Evolutionary conservation across 129 eudicot genomes (phyloP), one percentile per base, ranked within the genome.

Genomic region (Pulicaria dysenterica): DNA sequence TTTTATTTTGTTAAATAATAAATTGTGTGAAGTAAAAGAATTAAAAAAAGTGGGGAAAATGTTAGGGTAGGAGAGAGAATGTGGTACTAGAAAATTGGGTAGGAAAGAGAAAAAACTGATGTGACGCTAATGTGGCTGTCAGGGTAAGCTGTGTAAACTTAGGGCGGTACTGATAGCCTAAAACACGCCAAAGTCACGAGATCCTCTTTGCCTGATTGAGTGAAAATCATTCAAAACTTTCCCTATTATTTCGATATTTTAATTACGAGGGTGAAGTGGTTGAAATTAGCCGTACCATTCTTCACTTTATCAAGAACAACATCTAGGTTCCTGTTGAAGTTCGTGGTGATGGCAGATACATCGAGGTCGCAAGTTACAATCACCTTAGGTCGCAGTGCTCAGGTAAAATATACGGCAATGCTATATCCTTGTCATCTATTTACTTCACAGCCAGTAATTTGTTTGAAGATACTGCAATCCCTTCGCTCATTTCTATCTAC

Each of bases 311-410:
- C 6, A 53, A 42, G 72, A 47, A 58, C 64, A 68, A 45, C 41
- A 39, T 55, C 76, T 73, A 84, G 82, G 80, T 17, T 41, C 67
- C 14, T 39, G 0, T 70, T 41, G 0, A 77, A 63, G 70, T 70
- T 69, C 40, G 31, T 37, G 14, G 12, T 61, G 7, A 92, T 92
- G 98, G 83, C 86, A 51, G 91, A 82, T 16, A 48, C 82, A 67
- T 89, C 89, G n/a, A 77, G 89, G 83, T 73, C 94, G 64, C 94
- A 72, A 45, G 83, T 92, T 47, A 92, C 96, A 57, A 89, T 92
- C 56, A 92, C 96, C 64, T 84, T 92, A 51, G 98, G 98, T 8
- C 86, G 95, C 63, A 72, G 79, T 42, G 91, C 91, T 57, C 98
- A 89, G 95, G 98, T 92, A 74, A 74, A 43, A 1, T 15, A 34